Conservation (phyloP, 805 yeast species). For the Spathaspora boniae region DNA sequence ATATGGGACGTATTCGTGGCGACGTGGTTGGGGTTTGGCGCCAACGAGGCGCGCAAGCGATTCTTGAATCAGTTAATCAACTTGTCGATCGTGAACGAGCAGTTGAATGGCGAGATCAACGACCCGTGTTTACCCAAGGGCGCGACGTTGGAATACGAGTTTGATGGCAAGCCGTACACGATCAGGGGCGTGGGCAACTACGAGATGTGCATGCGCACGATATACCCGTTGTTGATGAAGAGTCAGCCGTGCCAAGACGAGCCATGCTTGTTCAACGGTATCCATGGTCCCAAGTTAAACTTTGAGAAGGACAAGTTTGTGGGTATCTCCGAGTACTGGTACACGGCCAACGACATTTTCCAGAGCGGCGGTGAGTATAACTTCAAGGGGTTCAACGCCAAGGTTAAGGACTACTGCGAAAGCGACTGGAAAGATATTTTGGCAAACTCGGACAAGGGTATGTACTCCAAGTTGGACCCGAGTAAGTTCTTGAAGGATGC, state of each 20-base stretch:
- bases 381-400: constrained; percentile 61
- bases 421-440: constrained; percentile 63
- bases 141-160: constrained; percentile 45
- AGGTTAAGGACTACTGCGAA: constrained; percentile 71
- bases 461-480: constrained; percentile 55
- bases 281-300: constrained; percentile 87
- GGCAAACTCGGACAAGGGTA: constrained; percentile 49
- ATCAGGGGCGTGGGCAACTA: constrained; percentile 78
- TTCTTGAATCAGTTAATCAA: constrained; percentile 56
- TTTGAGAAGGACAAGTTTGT: constrained; percentile 78
- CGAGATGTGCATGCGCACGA: constrained; percentile 63
- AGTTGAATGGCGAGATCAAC: constrained; percentile 23
- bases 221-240: constrained; percentile 74
- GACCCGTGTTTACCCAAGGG: constrained; percentile 86
- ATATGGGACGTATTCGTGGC: constrained; percentile 87
- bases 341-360: constrained; percentile 89
- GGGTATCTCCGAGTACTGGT: constrained; percentile 97
- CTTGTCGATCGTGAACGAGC: constrained; percentile 18
- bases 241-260: constrained; percentile 79
- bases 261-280: constrained; percentile 93
- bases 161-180: constrained; percentile 44
- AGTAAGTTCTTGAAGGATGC: constrained; percentile 57
- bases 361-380: constrained; percentile 86
- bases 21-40: constrained; percentile 98
- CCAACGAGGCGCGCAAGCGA: constrained; percentile 84